These are phyloP conservation scores for Helicocarpus griseus DNA, from an alignment of 2,329 filamentous ascomycete species.

Conservation along the genomic window DNA sequence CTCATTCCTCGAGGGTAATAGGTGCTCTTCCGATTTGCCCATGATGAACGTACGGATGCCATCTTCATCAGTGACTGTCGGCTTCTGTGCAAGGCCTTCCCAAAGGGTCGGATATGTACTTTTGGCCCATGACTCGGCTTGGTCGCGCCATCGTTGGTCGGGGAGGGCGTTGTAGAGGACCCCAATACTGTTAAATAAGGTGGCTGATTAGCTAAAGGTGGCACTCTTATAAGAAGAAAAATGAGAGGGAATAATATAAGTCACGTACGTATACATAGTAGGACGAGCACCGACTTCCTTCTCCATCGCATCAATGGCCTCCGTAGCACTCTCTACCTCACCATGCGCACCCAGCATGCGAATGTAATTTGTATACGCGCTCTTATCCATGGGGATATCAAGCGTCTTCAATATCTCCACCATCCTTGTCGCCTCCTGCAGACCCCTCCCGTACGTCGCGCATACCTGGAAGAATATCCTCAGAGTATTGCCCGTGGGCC, in stretches of 20 bases:
- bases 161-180: constrained; percentile 66
- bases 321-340: constrained; percentile 57
- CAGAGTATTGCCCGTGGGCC: constrained; percentile 72
- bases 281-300: constrained; percentile 56
- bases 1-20: too few species aligned
- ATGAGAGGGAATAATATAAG: background rate
- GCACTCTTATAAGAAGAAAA: too few species aligned
- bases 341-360: constrained; percentile 66
- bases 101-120: constrained; percentile 59
- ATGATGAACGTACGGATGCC: constrained; percentile 11
- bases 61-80: constrained; percentile 9
- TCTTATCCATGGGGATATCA: constrained; percentile 66
- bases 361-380: constrained; percentile 67
- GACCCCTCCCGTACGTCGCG: constrained; percentile 44
- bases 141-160: constrained; percentile 53
- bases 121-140: constrained; percentile 66
- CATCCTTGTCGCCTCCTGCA: constrained; percentile 43
- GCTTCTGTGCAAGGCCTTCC: constrained; percentile 49
- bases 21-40: constrained; percentile 7
- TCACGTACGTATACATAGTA: constrained; percentile 60
- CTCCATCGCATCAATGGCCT: constrained; percentile 58
- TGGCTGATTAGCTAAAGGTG: background rate
- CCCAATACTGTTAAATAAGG: constrained; percentile 48
- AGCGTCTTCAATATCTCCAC: constrained; percentile 51
- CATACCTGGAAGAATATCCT: constrained; percentile 73